A percentile compares a stretch with the other conserved stretches of the same genome.
phyloP scores from a whole-genome alignment of 2,329 filamentous ascomycete genomes.

The Botrytis pseudocinerea region DNA sequence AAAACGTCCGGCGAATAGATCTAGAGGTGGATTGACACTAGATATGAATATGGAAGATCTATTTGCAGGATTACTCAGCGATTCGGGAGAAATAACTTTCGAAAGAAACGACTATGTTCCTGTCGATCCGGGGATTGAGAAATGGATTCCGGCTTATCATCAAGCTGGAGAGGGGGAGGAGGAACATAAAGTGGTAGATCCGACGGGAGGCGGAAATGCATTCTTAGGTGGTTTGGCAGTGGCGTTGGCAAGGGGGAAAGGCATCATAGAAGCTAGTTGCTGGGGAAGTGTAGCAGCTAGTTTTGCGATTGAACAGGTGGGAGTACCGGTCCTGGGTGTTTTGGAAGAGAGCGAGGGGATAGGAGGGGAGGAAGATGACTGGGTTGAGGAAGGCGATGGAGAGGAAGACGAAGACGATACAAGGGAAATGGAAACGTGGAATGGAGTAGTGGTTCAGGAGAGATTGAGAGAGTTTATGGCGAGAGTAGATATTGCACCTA shows the following conservation, averaged over 20 bases:
- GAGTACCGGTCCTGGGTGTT: conserved; percentile 63
- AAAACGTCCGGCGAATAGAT: conserved; percentile 38
- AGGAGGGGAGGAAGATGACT: conserved; percentile 19
- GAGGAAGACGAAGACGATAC: conserved; percentile 44
- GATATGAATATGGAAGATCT: conserved; percentile 65
- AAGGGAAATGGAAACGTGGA: conserved; percentile 55
- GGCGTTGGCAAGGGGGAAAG: conserved; percentile 59
- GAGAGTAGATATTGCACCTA: conserved; percentile 4
- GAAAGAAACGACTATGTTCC: conserved; percentile 56
- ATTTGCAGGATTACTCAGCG: conserved; percentile 59
- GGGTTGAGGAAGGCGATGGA: conserved; percentile 45
- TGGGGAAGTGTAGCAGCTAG: conserved; percentile 84
- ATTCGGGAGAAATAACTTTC: conserved; percentile 47
- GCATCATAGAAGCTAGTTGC: conserved; percentile 68
- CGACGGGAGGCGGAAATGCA: conserved; percentile 90
- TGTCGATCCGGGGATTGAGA: conserved; percentile 52
- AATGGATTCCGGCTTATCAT: conserved; percentile 81
- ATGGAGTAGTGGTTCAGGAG: conserved; percentile 54
- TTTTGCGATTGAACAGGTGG: conserved; percentile 93
- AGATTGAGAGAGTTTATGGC: conserved; percentile 52
- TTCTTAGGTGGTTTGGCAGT: conserved; percentile 69
- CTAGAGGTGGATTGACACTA: conserved; percentile 54
- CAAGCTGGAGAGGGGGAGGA: conserved; percentile 18
- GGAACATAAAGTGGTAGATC: conserved; percentile 67
- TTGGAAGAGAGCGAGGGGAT: conserved; percentile 51